Base-by-base conservation (phyloP, 192 early-diverging fungal genomes). In the Mortierella hygrophila region DNA sequence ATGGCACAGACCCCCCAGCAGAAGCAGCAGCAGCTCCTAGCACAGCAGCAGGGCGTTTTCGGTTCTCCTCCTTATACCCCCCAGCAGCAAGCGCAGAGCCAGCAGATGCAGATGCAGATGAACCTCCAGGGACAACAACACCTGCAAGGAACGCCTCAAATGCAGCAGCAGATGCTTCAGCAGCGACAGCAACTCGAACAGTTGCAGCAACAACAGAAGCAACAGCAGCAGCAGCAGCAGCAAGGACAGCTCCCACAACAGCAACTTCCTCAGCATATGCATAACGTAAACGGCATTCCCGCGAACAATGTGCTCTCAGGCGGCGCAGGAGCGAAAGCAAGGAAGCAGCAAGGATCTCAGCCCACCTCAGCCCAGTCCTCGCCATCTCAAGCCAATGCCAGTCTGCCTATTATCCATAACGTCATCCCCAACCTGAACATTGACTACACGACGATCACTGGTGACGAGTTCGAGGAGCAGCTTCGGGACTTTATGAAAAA, bases 391-490 rank as follows among this genome's bases (percentile, higher is more conserved):
- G 84, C 79, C 8, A 86, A 86, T 46, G 84, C 84, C 21, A 86
- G 79, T 46, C 65, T 86, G 5, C 84, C 84, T 23, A 72, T 86
- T 7, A 80, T 77, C 57, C 68, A 86, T 49, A 86, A 86, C 38
- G 72, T 86, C 5, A 42, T 81, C 7, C 84, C 84, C 15, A 86
- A 86, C 23, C 72, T 86, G 40, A 86, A 77, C 68, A 86, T 86
- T 29, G 84, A 86, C 32, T 86, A 86, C 26, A 77, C 70, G 0
- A 78, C 84, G 10, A 81, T 86, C 47, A 49, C 79, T 16, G 68
- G 79, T 18, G 84, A 86, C 37, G 84, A 86, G n/a, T 86, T 86
- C 16, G 84, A 86, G 72, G 84, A 86, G 18, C 84, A 86, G 21
- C 71, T 86, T 5, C 63, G 84, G 1, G 84, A 86, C 4, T 86